Evolutionary conservation across 129 eudicot genomes (phyloP).

Genomic region (Saussurea involucrata): DNA sequence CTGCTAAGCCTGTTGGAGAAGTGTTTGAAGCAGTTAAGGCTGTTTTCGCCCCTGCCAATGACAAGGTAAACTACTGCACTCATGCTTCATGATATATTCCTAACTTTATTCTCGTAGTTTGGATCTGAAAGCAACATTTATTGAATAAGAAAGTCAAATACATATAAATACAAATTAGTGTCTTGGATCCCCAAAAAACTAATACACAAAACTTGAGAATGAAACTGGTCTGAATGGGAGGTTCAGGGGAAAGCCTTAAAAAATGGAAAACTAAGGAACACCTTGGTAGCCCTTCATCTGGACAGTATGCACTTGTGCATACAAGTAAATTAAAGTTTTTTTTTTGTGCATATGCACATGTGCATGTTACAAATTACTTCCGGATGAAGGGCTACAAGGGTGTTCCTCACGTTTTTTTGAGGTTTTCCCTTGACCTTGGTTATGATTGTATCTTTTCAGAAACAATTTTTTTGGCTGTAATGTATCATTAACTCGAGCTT

Average conservation of each 20-base stretch:
- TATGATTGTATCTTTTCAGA: neutral
- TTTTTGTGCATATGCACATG: too few species aligned
- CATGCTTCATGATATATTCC: neutral
- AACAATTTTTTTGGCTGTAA: neutral
- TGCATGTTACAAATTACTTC: too few species aligned
- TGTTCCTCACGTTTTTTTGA: too few species aligned
- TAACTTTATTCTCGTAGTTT: neutral
- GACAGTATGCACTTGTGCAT: too few species aligned
- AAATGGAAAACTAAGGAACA: too few species aligned
- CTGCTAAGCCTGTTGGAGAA: conserved; percentile 71
- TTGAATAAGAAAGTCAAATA: neutral
- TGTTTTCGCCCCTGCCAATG: conserved; percentile 44
- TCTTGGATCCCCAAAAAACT: neutral
- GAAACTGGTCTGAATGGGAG: neutral
- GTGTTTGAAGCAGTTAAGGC: conserved; percentile 92
- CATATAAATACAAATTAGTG: neutral
- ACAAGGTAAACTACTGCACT: conserved; percentile 40
- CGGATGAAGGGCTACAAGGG: too few species aligned
- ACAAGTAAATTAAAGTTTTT: too few species aligned
- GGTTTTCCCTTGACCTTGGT: too few species aligned
- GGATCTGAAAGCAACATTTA: neutral
- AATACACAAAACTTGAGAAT: neutral
- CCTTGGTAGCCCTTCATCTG: too few species aligned
- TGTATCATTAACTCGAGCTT: neutral
- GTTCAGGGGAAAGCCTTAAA: too few species aligned